Percentiles rank a stretch among this genome's conserved stretches.
Evolutionary conservation across 345 rosid species (phyloP).

Genomic region (Adansonia digitata): DNA sequence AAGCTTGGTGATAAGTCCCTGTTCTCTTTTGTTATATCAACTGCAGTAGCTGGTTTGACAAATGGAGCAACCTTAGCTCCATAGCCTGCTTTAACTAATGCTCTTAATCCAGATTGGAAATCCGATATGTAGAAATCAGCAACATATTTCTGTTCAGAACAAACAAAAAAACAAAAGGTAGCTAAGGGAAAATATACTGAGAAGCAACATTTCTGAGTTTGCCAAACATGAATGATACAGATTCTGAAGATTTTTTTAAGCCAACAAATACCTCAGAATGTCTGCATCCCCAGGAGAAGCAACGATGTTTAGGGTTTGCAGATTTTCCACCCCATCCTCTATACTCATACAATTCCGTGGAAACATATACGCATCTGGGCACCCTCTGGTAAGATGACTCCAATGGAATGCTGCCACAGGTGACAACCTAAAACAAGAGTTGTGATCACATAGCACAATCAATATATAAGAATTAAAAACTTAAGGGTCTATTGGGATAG

Average conservation of each 20-base stretch:
- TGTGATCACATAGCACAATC: not conserved
- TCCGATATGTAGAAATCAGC: conserved; percentile 93
- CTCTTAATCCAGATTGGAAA: conserved; percentile 87
- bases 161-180: not conserved
- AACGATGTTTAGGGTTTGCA: conserved; percentile 66
- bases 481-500: not conserved
- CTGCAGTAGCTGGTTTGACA: conserved; percentile 63
- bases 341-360: conserved; percentile 74
- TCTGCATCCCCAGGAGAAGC: conserved; percentile 86
- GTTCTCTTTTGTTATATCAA: conserved; percentile 53
- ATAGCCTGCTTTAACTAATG: conserved; percentile 84
- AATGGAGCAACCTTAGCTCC: conserved; percentile 89
- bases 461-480: not conserved
- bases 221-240: not conserved
- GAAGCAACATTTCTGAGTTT: not conserved
- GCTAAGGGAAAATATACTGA: not conserved
- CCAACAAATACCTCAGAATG: conserved; percentile 62
- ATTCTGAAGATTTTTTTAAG: not conserved
- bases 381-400: conserved; percentile 82
- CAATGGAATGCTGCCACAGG: conserved; percentile 90
- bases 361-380: conserved; percentile 78
- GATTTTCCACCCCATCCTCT: conserved; percentile 71
- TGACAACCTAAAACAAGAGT: conserved; percentile 60
- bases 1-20: conserved; percentile 71
- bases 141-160: conserved; percentile 64